Evolutionary conservation across 345 rosid species (phyloP), one percentile per base, ranked within the genome.

Genomic region (Raphanus sativus): DNA sequence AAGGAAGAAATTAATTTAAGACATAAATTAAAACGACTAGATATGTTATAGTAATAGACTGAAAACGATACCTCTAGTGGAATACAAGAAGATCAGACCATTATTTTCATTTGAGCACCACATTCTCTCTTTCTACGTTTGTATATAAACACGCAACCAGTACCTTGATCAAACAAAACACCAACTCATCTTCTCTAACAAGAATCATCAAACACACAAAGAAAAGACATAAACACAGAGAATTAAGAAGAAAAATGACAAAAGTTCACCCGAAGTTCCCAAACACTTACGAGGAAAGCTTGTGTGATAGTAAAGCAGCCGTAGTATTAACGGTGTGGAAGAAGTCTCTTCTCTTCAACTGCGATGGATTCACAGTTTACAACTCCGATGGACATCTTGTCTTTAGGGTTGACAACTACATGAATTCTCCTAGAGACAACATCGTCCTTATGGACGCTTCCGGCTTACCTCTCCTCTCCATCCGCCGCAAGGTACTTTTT

Each of bases 311-410:
- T 28, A 74, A 71, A 42, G 85, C 80, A 36, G 70, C 77, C 25
- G 71, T 84, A 15, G 77, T 92, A 0, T 70, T 80, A 64, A 95
- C 98, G n/a, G 98, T 95, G 56, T 95, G 99, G 99, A 90, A 81
- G 84, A 95, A 95, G 77, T 95, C 99, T 1, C 84, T 95, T 75
- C 88, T 95, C 25, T 94, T 95, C 82, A 95, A 89, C 81, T 95
- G 99, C 81, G 88, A 89, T 10, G 99, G 99, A n/a, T 95, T 87
- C 76, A 91, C 99, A 0, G 99, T 92, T 67, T 92, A 74, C 61
- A 94, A 92, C 67, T 67, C 87, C 40, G 86, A 75, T 52, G 99
- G 98, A 11, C 79, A 92, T 66, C 89, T 95, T 16, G 87, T 86
- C 13, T 95, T 84, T 61, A 82, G 99, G 33, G 99, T 95, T 5